Evolutionary conservation across 2,329 filamentous ascomycete genomes (phyloP), one percentile per base, ranked within the genome.

Genomic region (Celoporthe dispersa): DNA sequence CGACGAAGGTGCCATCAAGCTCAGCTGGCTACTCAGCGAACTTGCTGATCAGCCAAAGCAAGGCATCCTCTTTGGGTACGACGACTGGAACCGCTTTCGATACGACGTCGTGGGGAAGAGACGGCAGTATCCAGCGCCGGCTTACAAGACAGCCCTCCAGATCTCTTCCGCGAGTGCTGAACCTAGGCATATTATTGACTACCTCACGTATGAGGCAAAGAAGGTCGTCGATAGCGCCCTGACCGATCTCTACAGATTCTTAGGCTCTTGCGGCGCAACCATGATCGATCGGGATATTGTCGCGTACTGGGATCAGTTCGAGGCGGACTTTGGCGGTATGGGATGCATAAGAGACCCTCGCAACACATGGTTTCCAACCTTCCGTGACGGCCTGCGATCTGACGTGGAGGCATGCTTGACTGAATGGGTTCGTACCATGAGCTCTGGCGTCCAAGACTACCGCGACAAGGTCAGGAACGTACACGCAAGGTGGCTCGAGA

Each of bases 1-100:
- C 7, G 77, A 84, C 11, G 66, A 77, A 0, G 76, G 80, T 2
- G 87, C 86, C 0, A 76, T 87, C 0, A 74, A 79, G 0, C 79
- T 91, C 5, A 87, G 87, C 70, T 83, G 81, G 0, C 79, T 90
- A 0, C 83, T 87, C 1, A 81, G 84, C 28, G 78, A 84, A 0
- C 80, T 91, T 0, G 86, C 91, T 1, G 89, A 91, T 72, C 84
- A 88, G 73, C 76, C 81, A 1, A 88, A 90, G 75, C 84, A 89
- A 75, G 84, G 87, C 22, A 81, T 85, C 64, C 73, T 82, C 1
- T 90, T 91, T 57, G 80, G 77, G 0, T 71, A 77, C 0, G 70
- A 78, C 0, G 80, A 84, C 53, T 88, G 84, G 82, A 68, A 75
- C 0, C 73, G 73, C 1, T 77, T 88, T 22, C 77, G 77, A 9